Base-by-base conservation (phyloP, 1,139 yeast species). In the Geotrichum histeridarum region DNA sequence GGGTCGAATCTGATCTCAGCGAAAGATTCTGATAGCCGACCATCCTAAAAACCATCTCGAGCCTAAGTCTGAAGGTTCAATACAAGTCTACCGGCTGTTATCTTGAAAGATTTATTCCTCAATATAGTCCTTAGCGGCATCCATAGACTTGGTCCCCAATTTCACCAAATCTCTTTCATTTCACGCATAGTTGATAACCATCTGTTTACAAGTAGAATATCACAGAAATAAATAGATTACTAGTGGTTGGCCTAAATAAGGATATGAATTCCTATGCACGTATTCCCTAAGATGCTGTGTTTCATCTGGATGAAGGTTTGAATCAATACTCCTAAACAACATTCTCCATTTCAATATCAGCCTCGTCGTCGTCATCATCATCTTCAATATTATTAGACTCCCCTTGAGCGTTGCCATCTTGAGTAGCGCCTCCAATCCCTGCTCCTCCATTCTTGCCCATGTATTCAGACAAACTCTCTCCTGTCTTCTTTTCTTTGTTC, bases 401-500 rank as follows among this genome's bases (percentile, higher is more conserved):
- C 8, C 36, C 48, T 14, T 44, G 51, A 12, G 30, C 48, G 14
- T 18, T 33, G 38, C 22, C 38, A 11, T 45, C 46, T 31, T 42
- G 51, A 17, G 42, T 15, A 8, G 46, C 55, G 43, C 45, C 42
- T n/a, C 43, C 35, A 38, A 14, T 31, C 36, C 57, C 18, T n/a
- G 31, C 42, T 14, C 39, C 35, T 27, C 38, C 52, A 15, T 30
- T 45, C 43, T 60, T 61, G 35, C 56, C 63, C 62, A 65, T 64
- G 51, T 63, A 63, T 30, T 59, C 63, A 11, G 68, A 63, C 17
- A 64, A 48, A 6, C 64, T 58, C 33, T 61, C 59, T 11, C 64
- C 65, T 84, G 76, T 66, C 15, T 84, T 84, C 71, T 42, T 38
- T 2, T 31, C 38, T 32, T 44, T 51, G 18, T 46, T 51, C 27